These are phyloP conservation scores for Monosporascus ibericus DNA, from an alignment of 2,329 filamentous ascomycete genomes.

Conservation along the genomic window DNA sequence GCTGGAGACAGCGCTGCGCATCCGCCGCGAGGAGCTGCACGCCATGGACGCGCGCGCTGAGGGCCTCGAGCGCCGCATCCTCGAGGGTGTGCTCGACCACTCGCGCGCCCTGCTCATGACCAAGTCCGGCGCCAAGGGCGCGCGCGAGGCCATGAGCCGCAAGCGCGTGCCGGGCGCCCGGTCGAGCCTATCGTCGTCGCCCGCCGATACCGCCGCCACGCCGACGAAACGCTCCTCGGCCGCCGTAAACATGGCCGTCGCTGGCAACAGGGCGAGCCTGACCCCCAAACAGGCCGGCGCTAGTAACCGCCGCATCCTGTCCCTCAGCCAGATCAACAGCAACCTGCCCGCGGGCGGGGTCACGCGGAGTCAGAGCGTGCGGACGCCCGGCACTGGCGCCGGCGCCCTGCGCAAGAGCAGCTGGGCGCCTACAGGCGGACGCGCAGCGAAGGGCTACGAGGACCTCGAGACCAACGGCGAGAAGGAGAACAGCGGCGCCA, in stretches of 20 bases:
- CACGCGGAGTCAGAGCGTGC: constrained; percentile 73
- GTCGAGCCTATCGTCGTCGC: constrained; percentile 33
- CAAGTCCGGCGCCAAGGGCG: constrained; percentile 46
- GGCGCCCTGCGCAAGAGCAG: constrained; percentile 59
- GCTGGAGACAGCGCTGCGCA: constrained; percentile 80
- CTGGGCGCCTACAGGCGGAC: constrained; percentile 45
- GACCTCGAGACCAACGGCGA: constrained; percentile 47
- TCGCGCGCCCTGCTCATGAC: constrained; percentile 83
- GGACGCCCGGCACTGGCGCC: constrained; percentile 43
- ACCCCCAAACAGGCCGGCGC: constrained; percentile 45
- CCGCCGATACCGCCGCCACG: constrained; percentile 5
- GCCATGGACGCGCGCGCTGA: constrained; percentile 88
- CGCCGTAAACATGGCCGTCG: constrained; percentile 21
- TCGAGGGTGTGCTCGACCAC: constrained; percentile 95
- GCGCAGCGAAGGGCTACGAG: constrained; percentile 41
- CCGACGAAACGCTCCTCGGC: constrained; percentile 1
- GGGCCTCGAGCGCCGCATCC: constrained; percentile 80
- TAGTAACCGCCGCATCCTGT: constrained; percentile 71
- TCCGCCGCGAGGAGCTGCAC: constrained; percentile 85
- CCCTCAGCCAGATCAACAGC: constrained; percentile 81
- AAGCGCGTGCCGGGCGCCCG: constrained; percentile 41
- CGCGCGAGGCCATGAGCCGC: constrained; percentile 49
- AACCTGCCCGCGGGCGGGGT: constrained; percentile 61
- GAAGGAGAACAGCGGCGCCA: constrained; percentile 44
- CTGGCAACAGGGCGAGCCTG: constrained; percentile 45